These are phyloP conservation scores for Exophiala lecanii-corni DNA, from an alignment of 2,329 filamentous ascomycete genomes.

Conservation along the genomic window DNA sequence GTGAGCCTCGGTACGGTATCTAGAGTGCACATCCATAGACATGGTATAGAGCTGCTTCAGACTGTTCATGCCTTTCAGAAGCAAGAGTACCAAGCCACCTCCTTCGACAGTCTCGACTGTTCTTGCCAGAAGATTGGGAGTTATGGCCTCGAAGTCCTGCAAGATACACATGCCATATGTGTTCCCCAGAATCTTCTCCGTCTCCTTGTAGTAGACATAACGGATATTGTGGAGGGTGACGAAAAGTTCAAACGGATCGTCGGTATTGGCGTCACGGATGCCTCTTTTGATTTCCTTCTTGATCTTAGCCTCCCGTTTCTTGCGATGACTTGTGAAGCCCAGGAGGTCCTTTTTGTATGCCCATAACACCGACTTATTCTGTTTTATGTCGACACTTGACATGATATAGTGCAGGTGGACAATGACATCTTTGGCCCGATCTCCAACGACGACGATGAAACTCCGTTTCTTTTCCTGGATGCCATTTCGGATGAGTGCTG, in stretches of 20 bases:
- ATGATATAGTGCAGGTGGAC: constrained; percentile 93
- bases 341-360: constrained; percentile 97
- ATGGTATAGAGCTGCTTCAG: constrained; percentile 95
- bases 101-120: constrained; percentile 98
- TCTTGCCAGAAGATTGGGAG: constrained; percentile 89
- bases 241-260: constrained; percentile 96
- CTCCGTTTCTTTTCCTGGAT: constrained; percentile 92
- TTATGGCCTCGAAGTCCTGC: constrained; percentile 96
- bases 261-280: constrained; percentile 82
- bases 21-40: constrained; percentile 95
- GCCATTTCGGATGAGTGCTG: constrained; percentile 84
- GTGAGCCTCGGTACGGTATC: constrained; percentile 94
- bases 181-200: constrained; percentile 95
- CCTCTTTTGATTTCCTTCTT: constrained; percentile 97
- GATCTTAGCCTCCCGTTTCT: constrained; percentile 97
- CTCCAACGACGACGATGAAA: constrained; percentile 95
- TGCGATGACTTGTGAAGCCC: constrained; percentile 90
- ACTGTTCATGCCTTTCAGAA: constrained; percentile 94
- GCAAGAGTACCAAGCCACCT: constrained; percentile 80
- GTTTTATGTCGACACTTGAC: constrained; percentile 80
- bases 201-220: constrained; percentile 99
- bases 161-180: constrained; percentile 98
- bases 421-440: constrained; percentile 92
- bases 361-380: constrained; percentile 96
- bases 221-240: constrained; percentile 94